Evolutionary conservation across 176 grass and related monocot genomes (phyloP).

Genomic region (Bonia amplexicaulis): DNA sequence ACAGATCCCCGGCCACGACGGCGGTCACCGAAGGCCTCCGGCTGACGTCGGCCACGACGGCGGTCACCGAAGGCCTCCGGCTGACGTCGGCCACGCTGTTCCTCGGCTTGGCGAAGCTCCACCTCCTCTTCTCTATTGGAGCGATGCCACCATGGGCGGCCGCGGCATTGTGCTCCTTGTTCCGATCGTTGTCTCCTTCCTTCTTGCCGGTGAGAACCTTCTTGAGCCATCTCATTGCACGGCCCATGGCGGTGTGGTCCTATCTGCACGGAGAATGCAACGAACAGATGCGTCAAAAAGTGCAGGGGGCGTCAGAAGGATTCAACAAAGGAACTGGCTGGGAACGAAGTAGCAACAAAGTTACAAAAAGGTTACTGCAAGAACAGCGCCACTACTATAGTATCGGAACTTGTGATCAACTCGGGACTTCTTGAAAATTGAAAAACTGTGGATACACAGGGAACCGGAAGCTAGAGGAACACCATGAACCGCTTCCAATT

Average conservation of each 20-base stretch:
- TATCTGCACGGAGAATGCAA: not conserved
- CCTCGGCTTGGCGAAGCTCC: constrained; percentile 79
- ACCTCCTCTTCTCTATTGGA: constrained; percentile 62
- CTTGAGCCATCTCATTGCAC: constrained; percentile 73
- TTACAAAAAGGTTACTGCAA: not conserved
- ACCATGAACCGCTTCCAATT: not conserved
- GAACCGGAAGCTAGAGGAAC: not conserved
- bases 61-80: constrained; percentile 27
- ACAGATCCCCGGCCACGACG: constrained; percentile 41
- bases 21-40: constrained; percentile 31
- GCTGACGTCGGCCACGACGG: constrained; percentile 22
- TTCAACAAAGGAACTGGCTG: not conserved
- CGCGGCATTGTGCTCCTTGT: not conserved
- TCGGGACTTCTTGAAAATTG: not conserved
- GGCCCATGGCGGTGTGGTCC: constrained; percentile 41
- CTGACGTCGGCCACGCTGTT: constrained; percentile 33
- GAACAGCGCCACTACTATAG: not conserved
- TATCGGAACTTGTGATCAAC: not conserved
- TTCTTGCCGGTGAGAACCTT: constrained; percentile 68
- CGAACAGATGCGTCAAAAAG: not conserved
- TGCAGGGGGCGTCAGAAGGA: not conserved
- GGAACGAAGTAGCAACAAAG: constrained; percentile 1
- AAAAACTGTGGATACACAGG: not conserved
- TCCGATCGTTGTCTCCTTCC: constrained; percentile 30
- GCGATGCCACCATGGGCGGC: not conserved